Percentiles rank a stretch among this genome's conserved stretches.
Conservation (phyloP, 2,329 filamentous ascomycete genomes). For the Aspergillus versicolor region DNA sequence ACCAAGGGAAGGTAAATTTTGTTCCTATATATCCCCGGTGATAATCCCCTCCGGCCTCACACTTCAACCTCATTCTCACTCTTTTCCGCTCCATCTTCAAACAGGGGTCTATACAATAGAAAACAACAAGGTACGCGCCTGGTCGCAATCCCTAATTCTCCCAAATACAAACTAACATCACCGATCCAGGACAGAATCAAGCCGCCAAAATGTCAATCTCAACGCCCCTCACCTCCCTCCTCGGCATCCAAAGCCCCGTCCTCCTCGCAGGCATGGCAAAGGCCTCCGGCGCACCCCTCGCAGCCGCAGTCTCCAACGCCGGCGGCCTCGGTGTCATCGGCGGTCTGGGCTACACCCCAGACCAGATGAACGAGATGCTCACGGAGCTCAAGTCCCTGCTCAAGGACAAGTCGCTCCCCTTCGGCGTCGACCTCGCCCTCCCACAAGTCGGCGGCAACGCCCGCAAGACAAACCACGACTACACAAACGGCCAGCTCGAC, state of each 20-base stretch:
- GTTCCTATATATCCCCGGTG: background rate
- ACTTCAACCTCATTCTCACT: background rate
- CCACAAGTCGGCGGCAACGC: conserved; percentile 83
- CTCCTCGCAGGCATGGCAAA: conserved; percentile 93
- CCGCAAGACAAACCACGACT: conserved; percentile 91
- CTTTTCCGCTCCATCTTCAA: background rate
- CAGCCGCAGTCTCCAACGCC: conserved; percentile 84
- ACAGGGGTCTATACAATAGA: background rate
- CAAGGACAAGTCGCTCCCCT: conserved; percentile 66
- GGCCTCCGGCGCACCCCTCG: conserved; percentile 73
- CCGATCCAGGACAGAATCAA: background rate
- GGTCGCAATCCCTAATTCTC: background rate
- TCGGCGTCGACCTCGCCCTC: conserved; percentile 87
- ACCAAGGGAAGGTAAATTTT: no score
- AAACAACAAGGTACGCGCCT: background rate
- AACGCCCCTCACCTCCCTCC: conserved; percentile 74
- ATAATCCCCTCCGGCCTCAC: no score
- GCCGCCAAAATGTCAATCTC: conserved; percentile 55
- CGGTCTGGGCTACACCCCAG: conserved; percentile 67
- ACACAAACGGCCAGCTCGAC: conserved; percentile 84
- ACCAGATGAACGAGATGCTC: conserved; percentile 75
- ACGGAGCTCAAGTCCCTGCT: conserved; percentile 80
- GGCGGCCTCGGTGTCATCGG: conserved; percentile 71
- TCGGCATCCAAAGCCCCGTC: conserved; percentile 84
- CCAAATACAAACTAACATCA: background rate